Percentiles rank a stretch among this genome's conserved stretches.
Evolutionary conservation across 2,329 filamentous ascomycete species (phyloP).

Genomic region (Cercospora sp.): DNA sequence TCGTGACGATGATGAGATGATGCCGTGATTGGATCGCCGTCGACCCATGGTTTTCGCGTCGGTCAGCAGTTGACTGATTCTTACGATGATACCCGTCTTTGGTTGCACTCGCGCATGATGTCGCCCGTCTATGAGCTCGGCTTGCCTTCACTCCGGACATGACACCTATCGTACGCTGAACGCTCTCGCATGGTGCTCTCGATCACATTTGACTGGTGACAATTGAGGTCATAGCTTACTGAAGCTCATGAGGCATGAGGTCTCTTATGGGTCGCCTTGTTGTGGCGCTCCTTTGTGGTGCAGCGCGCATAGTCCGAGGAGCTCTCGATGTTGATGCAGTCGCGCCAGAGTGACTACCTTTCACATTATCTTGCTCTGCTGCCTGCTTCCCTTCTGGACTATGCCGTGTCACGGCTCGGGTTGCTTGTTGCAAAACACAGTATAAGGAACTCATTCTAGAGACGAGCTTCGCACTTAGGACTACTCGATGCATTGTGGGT

Average conservation of each 20-base stretch:
- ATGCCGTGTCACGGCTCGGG: not conserved
- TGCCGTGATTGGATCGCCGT: conserved; percentile 14
- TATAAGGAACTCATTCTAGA: not conserved
- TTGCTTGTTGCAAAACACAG: not conserved
- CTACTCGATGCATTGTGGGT: not conserved
- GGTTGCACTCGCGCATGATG: conserved; percentile 22
- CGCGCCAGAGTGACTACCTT: not conserved
- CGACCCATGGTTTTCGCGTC: conserved; percentile 7
- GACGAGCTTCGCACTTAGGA: not conserved
- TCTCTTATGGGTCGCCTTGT: conserved; percentile 10
- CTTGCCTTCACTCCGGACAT: conserved; percentile 16
- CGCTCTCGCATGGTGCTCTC: conserved; percentile 13
- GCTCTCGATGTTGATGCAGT: conserved; percentile 6
- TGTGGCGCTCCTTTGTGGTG: conserved; percentile 8
- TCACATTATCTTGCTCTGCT: not conserved
- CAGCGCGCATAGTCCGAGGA: not conserved
- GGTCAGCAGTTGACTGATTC: conserved; percentile 16
- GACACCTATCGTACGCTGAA: conserved; percentile 16
- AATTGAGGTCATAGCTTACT: conserved; percentile 5
- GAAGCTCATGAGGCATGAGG: conserved; percentile 8
- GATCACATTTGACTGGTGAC: conserved; percentile 12
- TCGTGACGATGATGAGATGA: conserved; percentile 30
- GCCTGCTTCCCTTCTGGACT: not conserved
- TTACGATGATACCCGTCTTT: conserved; percentile 23
- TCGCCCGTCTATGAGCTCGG: conserved; percentile 17